A percentile compares a stretch with the other conserved stretches of the same genome.
Conservation (phyloP, 805 yeast species). For the Kodamaea nitidulidarum region DNA sequence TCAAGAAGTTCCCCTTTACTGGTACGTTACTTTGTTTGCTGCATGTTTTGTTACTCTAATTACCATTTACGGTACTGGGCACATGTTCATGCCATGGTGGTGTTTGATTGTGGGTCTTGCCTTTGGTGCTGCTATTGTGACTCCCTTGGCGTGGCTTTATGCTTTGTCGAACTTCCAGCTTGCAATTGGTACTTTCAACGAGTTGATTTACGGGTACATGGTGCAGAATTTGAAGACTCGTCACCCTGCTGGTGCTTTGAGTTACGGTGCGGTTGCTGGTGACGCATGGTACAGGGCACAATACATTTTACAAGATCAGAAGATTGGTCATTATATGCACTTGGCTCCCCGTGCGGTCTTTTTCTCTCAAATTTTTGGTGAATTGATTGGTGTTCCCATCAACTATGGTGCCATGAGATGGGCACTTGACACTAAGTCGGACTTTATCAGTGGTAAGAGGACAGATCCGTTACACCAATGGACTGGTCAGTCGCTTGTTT, state of each 20-base stretch:
- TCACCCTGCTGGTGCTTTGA: constrained; percentile 23
- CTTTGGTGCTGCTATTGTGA: constrained; percentile 22
- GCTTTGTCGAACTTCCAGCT: constrained; percentile 25
- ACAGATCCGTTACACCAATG: constrained; percentile 24
- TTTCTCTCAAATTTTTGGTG: constrained; percentile 22
- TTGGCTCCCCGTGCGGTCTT: constrained; percentile 22
- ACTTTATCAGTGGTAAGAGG: constrained; percentile 17
- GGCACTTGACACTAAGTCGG: constrained; percentile 20
- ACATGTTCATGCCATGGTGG: constrained; percentile 23
- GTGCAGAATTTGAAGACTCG: constrained; percentile 12
- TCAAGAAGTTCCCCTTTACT: constrained; percentile 37
- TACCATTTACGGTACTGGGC: constrained; percentile 27
- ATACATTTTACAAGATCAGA: constrained; percentile 21
- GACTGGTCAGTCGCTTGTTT: constrained; percentile 21
- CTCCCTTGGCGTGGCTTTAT: constrained; percentile 25
- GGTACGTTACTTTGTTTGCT: constrained; percentile 37
- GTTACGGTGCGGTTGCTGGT: constrained; percentile 23
- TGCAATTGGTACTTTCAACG: constrained; percentile 25
- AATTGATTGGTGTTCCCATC: constrained; percentile 23
- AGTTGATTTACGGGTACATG: constrained; percentile 20
- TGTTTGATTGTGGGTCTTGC: constrained; percentile 18
- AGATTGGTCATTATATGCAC: constrained; percentile 23
- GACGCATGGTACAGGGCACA: constrained; percentile 27
- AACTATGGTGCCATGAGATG: constrained; percentile 22
- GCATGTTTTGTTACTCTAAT: constrained; percentile 33